A percentile compares a stretch with the other conserved stretches of the same genome.
Conservation (phyloP, 208 protist genomes). For the Leishmania mexicana region DNA sequence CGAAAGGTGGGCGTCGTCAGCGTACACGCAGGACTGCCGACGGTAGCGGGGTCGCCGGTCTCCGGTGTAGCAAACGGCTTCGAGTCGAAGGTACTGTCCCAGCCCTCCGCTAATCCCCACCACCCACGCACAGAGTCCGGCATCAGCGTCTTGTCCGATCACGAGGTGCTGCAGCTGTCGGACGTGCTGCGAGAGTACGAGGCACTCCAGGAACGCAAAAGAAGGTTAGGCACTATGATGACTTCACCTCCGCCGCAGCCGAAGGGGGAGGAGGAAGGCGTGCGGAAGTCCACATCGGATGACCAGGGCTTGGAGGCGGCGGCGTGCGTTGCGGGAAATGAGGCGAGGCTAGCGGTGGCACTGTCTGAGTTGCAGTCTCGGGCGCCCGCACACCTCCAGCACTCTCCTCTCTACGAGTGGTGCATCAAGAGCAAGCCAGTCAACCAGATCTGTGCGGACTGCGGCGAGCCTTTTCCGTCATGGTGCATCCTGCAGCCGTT, state of each 20-base stretch:
- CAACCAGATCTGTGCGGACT: conserved; percentile 72
- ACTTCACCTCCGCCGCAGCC: background rate
- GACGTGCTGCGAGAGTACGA: conserved; percentile 56
- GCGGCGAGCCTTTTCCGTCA: conserved; percentile 53
- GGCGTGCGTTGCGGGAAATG: background rate
- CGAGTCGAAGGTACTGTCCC: conserved; percentile 20
- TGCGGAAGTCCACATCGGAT: background rate
- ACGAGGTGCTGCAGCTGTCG: conserved; percentile 64
- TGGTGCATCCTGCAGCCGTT: conserved; percentile 74
- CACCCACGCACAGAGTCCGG: conserved; percentile 13
- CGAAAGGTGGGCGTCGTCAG: background rate
- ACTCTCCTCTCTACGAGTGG: conserved; percentile 47
- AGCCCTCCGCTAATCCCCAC: background rate
- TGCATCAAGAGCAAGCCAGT: conserved; percentile 36
- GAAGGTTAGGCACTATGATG: background rate
- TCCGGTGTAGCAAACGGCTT: conserved; percentile 10
- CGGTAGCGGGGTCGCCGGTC: background rate
- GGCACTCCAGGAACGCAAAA: conserved; percentile 15
- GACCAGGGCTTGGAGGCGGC: background rate
- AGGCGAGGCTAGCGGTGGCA: background rate
- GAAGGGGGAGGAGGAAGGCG: conserved; percentile 20
- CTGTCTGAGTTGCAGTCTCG: background rate
- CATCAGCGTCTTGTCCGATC: conserved; percentile 45
- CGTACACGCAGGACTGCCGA: background rate
- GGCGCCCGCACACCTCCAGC: conserved; percentile 28